Evolutionary conservation across 805 yeast genomes (phyloP), one percentile per base, ranked within the genome.

Genomic region (Scheffersomyces stipitis): DNA sequence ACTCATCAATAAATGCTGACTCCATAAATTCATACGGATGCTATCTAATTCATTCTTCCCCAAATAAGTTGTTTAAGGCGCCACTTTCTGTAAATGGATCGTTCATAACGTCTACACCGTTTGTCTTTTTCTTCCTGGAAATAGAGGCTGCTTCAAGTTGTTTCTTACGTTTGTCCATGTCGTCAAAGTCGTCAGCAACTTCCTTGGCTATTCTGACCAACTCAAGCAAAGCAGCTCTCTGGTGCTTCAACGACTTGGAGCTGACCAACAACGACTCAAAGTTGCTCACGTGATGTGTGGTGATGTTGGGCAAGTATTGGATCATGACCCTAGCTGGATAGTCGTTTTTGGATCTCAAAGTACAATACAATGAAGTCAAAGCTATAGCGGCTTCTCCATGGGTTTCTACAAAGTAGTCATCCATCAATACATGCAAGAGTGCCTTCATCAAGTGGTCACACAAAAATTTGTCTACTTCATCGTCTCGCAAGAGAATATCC

Each of bases 301-400:
- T 65, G 18, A 79, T 77, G 42, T 71, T 71, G 15, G 83, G 81
- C 24, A 87, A 60, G 33, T 66, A 65, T 39, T 67, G 67, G 32
- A 78, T 70, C 40, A 85, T 64, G 12, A 79, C 67, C 37, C 80
- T 69, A 4, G 84, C 80, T 5, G 91, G 89, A 54, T 78, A 77
- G 41, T 80, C 76, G 41, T 83, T 80, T 55, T 83, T 81, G 26
- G 80, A 70, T 36, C 91, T 71, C 49, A 87, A 69, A 6, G 84
- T 79, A 51, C 87, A 76, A 57, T 88, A 90, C 31, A 91, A 65
- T 2, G 84, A 78, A 0, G 96, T 84, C 40, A 91, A 73, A 1
- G 95, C 86, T 40, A 86, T 82, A n/a, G 95, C 90, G 1, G 95
- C 96, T 57, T 91, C 99, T 13, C 83, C 77, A 46, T 90, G 95